Percentiles rank a stretch among this genome's conserved stretches.
Conservation (phyloP, 306 rosid genomes). For the Datisca glomerata region DNA sequence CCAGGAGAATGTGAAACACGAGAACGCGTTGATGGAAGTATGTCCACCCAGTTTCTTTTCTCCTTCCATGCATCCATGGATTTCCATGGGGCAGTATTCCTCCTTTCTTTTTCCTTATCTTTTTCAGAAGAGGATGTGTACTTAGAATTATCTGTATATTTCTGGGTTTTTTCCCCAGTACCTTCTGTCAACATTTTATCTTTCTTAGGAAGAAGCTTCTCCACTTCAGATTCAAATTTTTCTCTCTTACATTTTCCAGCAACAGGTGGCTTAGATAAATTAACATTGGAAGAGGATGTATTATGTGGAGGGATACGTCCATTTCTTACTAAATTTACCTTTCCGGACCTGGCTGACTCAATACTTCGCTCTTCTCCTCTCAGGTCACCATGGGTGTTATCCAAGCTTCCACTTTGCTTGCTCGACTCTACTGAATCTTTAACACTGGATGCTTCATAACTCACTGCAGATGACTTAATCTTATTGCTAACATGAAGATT, state of each 20-base stretch:
- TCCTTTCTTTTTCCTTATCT: slow-evolving; percentile 65
- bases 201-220: slow-evolving; percentile 47
- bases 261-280: slow-evolving; percentile 44
- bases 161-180: slow-evolving; percentile 39
- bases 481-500: slow-evolving; percentile 29
- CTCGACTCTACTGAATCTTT: slow-evolving; percentile 30
- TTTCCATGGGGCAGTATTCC: slow-evolving; percentile 50
- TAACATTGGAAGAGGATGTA: slow-evolving; percentile 22
- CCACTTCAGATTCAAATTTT: slow-evolving; percentile 43
- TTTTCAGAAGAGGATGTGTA: slow-evolving; percentile 41
- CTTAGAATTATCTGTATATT: slow-evolving; percentile 33
- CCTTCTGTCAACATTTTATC: slow-evolving; percentile 38
- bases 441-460: slow-evolving; percentile 19
- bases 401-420: slow-evolving; percentile 30
- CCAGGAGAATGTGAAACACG: slow-evolving; percentile 77
- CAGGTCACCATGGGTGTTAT: slow-evolving; percentile 21
- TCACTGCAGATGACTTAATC: slow-evolving; percentile 17
- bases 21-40: slow-evolving; percentile 82
- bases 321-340: slow-evolving; percentile 26
- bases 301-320: slow-evolving; percentile 29
- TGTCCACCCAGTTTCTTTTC: slow-evolving; percentile 92
- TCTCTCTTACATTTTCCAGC: slow-evolving; percentile 58
- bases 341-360: slow-evolving; percentile 27
- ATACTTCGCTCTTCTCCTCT: slow-evolving; percentile 27
- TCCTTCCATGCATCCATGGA: slow-evolving; percentile 98